phyloP scores from a whole-genome alignment of 2,329 filamentous ascomycete genomes.

The Alternaria sp. region DNA sequence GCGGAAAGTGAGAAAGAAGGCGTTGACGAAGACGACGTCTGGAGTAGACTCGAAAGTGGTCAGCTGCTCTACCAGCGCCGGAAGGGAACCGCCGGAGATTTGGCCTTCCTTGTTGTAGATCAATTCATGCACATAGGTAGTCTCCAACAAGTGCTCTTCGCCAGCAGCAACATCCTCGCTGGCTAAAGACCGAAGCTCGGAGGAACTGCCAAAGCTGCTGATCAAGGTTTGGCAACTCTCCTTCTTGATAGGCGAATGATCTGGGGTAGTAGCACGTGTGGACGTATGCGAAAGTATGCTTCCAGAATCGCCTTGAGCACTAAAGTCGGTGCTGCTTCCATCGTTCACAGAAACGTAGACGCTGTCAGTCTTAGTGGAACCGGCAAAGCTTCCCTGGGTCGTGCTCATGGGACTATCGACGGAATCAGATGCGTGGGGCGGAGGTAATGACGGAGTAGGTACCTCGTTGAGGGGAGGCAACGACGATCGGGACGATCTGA shows the following conservation, averaged over 20 bases:
- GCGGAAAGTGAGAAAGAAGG: constrained; percentile 95
- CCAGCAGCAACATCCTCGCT: constrained; percentile 80
- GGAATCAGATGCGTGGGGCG: constrained; percentile 39
- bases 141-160: constrained; percentile 86
- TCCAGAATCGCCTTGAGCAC: constrained; percentile 76
- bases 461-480: constrained; percentile 48
- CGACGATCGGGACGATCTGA: constrained; percentile 61
- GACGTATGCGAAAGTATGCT: constrained; percentile 83
- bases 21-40: constrained; percentile 88
- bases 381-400: constrained; percentile 41
- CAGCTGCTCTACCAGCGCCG: constrained; percentile 90
- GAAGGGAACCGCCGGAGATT: constrained; percentile 89
- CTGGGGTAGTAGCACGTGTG: constrained; percentile 87
- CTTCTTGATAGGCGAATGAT: constrained; percentile 64
- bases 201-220: constrained; percentile 70
- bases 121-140: constrained; percentile 89
- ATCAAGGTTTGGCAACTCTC: constrained; percentile 66
- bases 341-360: constrained; percentile 78
- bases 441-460: constrained; percentile 39
- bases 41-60: constrained; percentile 93
- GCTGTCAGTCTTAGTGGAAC: constrained; percentile 61
- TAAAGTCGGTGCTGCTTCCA: constrained; percentile 80
- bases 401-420: constrained; percentile 50
- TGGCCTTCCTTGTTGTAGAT: constrained; percentile 94
- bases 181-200: constrained; percentile 69